These are phyloP conservation scores for Adansonia rubrostipa DNA, from an alignment of 441 rosid species.

Conservation along the genomic window DNA sequence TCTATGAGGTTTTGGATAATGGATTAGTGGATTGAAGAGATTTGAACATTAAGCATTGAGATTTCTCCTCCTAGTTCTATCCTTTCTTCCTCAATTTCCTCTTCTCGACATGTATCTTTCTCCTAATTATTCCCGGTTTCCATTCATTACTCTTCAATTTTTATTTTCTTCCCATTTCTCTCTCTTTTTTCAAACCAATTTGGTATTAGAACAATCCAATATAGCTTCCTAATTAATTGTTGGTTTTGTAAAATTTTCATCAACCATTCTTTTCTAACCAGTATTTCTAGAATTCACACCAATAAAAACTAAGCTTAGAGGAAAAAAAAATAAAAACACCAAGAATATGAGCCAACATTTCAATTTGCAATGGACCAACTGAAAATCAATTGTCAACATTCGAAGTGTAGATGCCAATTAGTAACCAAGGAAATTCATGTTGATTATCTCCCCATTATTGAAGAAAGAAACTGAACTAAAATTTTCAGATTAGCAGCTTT, in stretches of 20 bases:
- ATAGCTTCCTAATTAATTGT: not conserved
- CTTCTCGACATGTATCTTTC: not conserved
- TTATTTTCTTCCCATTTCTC: not conserved
- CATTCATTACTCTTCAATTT: not conserved
- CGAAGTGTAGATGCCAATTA: not conserved
- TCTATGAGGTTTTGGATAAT: not conserved
- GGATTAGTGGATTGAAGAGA: not conserved
- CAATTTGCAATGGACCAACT: not conserved
- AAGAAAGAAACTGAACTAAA: not conserved
- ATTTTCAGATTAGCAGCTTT: not conserved
- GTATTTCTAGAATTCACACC: not conserved
- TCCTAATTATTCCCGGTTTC: not conserved
- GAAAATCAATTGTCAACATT: not conserved
- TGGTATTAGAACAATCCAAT: not conserved
- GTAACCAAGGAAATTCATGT: not conserved
- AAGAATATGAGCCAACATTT: no score
- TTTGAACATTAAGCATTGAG: not conserved
- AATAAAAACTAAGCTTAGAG: not conserved
- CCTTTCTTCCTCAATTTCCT: not conserved
- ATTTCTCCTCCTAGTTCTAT: conserved; percentile 12
- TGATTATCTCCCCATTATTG: no score
- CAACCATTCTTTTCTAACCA: not conserved
- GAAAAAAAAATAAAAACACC: not conserved
- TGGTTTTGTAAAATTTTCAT: not conserved
- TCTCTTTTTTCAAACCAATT: not conserved